Base-by-base conservation (phyloP, 1,284 basidiomycete genomes). In the Microbotryomycetes sp. region DNA sequence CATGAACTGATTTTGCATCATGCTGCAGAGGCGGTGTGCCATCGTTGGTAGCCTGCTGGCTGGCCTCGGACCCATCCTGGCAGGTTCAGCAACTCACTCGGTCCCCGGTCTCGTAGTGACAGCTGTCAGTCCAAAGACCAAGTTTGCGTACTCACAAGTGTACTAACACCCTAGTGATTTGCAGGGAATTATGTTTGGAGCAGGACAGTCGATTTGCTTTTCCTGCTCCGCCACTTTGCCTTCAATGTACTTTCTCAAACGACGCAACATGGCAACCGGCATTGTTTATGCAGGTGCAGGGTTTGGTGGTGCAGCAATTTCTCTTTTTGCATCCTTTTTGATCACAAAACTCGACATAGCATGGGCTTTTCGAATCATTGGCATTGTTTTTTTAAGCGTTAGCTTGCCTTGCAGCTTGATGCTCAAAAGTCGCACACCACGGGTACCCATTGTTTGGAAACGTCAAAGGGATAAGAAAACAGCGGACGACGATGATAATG, bases 281-380 rank as follows among this genome's bases (percentile, higher is more conserved):
- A 6, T 67, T 25, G 54, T 60, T 16, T 67, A 57, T 32, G 50
- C 66, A 0, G 66, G 66, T 2, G 60, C 49, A 2, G 61, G 66
- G 2, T 22, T 55, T 12, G 60, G 66, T 3, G 56, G 56, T 7
- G 66, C 63, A 0, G 26, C 59, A 3, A 50, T 67, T 22, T 51
- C 51, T 12, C 49, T 67, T 29, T 23, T 56, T 2, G 52, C 57
- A 0, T 51, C 59, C 1, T 58, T 57, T 3, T 46, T 65, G 3
- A 48, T 63, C 22, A n/a, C 52, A n/a, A 49, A 46, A 0, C 12
- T 54, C 0, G 56, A 49, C 1, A 46, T 65, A 4, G 28, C 52
- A 4, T 65, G 63, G 63, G 61, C 63, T 3, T 60, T 67, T 49
- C 56, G 63, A 7, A 23, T 12, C 4, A 25, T 62, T 3, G 46